These are phyloP conservation scores for Phlyctochytrium bullatum DNA, from an alignment of 192 early-diverging fungal species.

Conservation along the genomic window DNA sequence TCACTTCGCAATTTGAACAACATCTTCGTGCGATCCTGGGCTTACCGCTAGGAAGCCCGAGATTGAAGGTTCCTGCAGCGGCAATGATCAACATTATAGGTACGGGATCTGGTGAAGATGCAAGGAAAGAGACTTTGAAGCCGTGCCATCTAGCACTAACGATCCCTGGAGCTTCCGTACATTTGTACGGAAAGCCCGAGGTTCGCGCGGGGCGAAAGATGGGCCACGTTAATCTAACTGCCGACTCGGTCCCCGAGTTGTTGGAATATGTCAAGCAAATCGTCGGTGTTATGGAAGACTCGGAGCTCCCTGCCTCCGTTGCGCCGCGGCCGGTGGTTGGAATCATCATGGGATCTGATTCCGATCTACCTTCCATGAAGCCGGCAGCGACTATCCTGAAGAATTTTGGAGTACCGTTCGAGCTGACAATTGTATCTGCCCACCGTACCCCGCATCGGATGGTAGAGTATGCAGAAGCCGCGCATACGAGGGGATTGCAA, in stretches of 20 bases:
- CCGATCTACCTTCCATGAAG: conserved; percentile 93
- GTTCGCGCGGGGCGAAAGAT: conserved; percentile 91
- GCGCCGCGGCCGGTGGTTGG: conserved; percentile 70
- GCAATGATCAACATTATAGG: conserved; percentile 98
- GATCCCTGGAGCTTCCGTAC: conserved; percentile 82
- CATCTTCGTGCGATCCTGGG: conserved; percentile 88
- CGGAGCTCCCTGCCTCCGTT: conserved; percentile 14
- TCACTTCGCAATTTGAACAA: conserved; percentile 97
- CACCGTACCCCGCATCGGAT: conserved; percentile 94
- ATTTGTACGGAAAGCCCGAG: conserved; percentile 93
- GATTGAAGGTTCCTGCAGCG: conserved; percentile 84
- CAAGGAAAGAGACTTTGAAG: conserved; percentile 51
- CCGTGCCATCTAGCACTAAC: conserved; percentile 71
- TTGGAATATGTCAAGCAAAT: conserved; percentile 60
- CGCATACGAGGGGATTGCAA: conserved; percentile 86
- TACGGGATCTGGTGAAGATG: conserved; percentile 48
- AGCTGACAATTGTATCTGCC: conserved; percentile 95
- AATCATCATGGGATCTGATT: conserved; percentile 99
- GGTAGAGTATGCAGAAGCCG: conserved; percentile 87
- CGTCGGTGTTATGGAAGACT: conserved; percentile 33
- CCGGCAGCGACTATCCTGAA: conserved; percentile 85
- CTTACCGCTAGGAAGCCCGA: conserved; percentile 82
- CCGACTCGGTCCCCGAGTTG: conserved; percentile 79
- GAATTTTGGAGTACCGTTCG: conserved; percentile 90
- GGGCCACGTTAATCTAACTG: conserved; percentile 95